These are phyloP conservation scores for Mycosphaerella sp. DNA, from an alignment of 2,329 filamentous ascomycete species.

Conservation along the genomic window DNA sequence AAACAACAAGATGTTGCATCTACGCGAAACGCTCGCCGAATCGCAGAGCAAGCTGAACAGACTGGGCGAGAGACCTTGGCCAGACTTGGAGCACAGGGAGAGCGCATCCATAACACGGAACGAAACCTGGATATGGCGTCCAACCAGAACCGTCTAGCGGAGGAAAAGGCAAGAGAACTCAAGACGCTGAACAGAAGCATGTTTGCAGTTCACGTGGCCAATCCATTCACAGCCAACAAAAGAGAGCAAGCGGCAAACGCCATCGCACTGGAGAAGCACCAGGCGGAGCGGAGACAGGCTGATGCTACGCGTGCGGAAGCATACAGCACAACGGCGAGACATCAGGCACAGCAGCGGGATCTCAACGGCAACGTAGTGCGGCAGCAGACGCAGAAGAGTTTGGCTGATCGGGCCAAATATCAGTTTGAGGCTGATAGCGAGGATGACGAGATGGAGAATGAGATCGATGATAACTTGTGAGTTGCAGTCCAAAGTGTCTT, in stretches of 20 bases:
- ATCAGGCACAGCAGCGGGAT: slow-evolving; percentile 58
- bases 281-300: slow-evolving; percentile 50
- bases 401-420: slow-evolving; percentile 64
- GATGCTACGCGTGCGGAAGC: slow-evolving; percentile 53
- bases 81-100: slow-evolving; percentile 69
- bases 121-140: slow-evolving; percentile 70
- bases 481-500: neutral
- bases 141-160: slow-evolving; percentile 67
- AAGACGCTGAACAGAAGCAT: slow-evolving; percentile 84
- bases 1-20: slow-evolving; percentile 72
- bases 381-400: slow-evolving; percentile 46
- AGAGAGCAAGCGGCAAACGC: slow-evolving; percentile 57
- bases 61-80: slow-evolving; percentile 66
- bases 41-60: slow-evolving; percentile 63
- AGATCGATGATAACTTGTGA: slow-evolving; percentile 38
- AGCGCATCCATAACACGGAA: slow-evolving; percentile 75
- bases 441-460: slow-evolving; percentile 56
- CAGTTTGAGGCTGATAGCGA: slow-evolving; percentile 71
- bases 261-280: slow-evolving; percentile 60
- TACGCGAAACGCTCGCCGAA: slow-evolving; percentile 62
- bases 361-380: slow-evolving; percentile 43
- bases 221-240: slow-evolving; percentile 60
- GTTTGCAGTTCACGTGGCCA: slow-evolving; percentile 57
- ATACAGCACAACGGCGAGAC: slow-evolving; percentile 49
- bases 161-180: slow-evolving; percentile 74